A percentile compares a stretch with the other conserved stretches of the same genome.
phyloP scores from a whole-genome alignment of 176 grass and related monocot species.

The Calamus simplicifolius region DNA sequence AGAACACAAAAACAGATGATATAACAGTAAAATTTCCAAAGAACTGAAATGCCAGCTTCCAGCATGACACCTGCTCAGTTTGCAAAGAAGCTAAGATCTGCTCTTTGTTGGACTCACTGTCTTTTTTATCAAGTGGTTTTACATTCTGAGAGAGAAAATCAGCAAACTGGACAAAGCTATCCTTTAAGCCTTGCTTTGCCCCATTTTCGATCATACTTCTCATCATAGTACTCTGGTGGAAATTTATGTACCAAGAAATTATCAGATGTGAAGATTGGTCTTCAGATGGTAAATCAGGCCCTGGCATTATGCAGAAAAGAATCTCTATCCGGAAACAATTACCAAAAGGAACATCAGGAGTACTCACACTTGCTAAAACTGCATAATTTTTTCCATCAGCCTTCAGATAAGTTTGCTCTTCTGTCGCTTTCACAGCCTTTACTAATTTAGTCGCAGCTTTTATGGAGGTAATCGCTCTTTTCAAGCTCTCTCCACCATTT shows the following conservation, averaged over 20 bases:
- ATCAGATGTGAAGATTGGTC: constrained; percentile 61
- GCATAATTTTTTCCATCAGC: constrained; percentile 62
- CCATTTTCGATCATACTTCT: constrained; percentile 95
- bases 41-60: constrained; percentile 63
- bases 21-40: constrained; percentile 72
- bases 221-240: constrained; percentile 93
- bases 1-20: constrained; percentile 47
- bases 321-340: constrained; percentile 80
- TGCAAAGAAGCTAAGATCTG: constrained; percentile 52
- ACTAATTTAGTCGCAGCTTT: constrained; percentile 78
- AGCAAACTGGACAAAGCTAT: constrained; percentile 57
- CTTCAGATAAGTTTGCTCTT: constrained; percentile 89
- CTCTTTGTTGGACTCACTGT: constrained; percentile 43
- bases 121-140: constrained; percentile 51
- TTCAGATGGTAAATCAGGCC: constrained; percentile 52
- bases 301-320: constrained; percentile 70
- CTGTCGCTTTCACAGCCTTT: constrained; percentile 79
- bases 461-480: constrained; percentile 61
- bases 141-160: constrained; percentile 62
- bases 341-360: constrained; percentile 87
- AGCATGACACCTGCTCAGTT: constrained; percentile 41
- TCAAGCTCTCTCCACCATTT: constrained; percentile 48
- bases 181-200: constrained; percentile 79
- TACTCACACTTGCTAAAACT: constrained; percentile 72
- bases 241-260: constrained; percentile 94